A percentile compares a stretch with the other conserved stretches of the same genome.
phyloP scores from a whole-genome alignment of 768 basidiomycete genomes.

The Cystoderma amianthinum region DNA sequence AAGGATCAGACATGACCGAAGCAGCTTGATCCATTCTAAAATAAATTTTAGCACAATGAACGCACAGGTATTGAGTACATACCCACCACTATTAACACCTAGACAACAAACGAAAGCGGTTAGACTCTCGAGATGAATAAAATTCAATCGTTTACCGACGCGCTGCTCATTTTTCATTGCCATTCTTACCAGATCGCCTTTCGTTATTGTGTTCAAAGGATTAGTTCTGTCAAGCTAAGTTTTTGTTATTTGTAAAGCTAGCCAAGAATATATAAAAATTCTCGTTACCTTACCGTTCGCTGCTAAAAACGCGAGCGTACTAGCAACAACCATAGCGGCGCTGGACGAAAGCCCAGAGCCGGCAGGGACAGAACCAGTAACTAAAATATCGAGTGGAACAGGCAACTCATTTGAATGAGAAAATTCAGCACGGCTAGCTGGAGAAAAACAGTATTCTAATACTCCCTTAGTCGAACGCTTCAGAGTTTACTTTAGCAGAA shows the following conservation, averaged over 20 bases:
- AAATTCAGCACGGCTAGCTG: constrained; percentile 7
- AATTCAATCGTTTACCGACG: constrained; percentile 42
- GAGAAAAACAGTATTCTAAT: constrained; percentile 51
- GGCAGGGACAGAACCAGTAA: constrained; percentile 78
- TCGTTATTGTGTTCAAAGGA: constrained; percentile 37
- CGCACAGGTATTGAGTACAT: constrained; percentile 11
- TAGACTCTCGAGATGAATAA: not conserved
- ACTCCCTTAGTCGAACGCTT: constrained; percentile 45
- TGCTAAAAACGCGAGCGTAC: constrained; percentile 73
- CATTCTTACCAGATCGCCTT: constrained; percentile 71
- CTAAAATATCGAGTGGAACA: constrained; percentile 62
- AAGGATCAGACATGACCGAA: constrained; percentile 68
- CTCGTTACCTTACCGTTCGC: constrained; percentile 59
- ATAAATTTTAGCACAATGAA: constrained; percentile 2
- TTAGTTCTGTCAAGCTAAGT: constrained; percentile 3
- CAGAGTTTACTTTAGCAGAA: not conserved
- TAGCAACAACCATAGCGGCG: constrained; percentile 87
- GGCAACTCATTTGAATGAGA: constrained; percentile 23
- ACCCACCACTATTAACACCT: constrained; percentile 79
- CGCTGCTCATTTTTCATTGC: constrained; percentile 81
- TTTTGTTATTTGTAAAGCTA: constrained; percentile 9
- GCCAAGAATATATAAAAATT: not conserved
- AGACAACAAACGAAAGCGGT: not conserved
- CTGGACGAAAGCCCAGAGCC: constrained; percentile 86
- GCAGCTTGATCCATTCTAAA: constrained; percentile 87